Percentiles rank a stretch among this genome's conserved stretches.
Evolutionary conservation across 345 rosid genomes (phyloP).

Genomic region (Camelina hispida): DNA sequence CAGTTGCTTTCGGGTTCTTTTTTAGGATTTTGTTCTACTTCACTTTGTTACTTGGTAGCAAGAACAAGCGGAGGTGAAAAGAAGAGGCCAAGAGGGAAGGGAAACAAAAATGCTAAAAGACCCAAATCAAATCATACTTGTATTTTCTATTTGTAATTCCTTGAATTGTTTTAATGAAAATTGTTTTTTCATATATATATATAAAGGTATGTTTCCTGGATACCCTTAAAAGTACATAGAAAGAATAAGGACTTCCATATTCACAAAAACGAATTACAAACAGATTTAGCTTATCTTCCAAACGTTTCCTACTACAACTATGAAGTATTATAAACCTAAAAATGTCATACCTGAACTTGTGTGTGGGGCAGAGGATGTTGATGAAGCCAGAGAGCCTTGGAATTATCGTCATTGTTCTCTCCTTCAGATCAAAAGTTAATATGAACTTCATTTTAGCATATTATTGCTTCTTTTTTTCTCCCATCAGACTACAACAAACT

Average conservation of each 20-base stretch:
- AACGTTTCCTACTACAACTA: slow-evolving; percentile 28
- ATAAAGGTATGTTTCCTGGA: slow-evolving; percentile 6
- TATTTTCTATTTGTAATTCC: slow-evolving; percentile 29
- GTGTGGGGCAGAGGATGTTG: slow-evolving; percentile 24
- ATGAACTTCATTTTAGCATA: slow-evolving; percentile 25
- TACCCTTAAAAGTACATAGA: slow-evolving; percentile 15
- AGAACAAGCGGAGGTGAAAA: slow-evolving; percentile 78
- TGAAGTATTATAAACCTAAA: slow-evolving; percentile 38
- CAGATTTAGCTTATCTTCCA: slow-evolving; percentile 21
- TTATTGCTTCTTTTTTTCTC: not conserved
- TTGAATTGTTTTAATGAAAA: slow-evolving; percentile 7
- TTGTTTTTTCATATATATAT: slow-evolving; percentile 1
- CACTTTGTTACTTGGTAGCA: slow-evolving; percentile 68
- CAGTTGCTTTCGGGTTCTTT: slow-evolving; percentile 90
- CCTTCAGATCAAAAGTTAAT: slow-evolving; percentile 29
- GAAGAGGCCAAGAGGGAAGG: too few species aligned
- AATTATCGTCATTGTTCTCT: slow-evolving; percentile 26
- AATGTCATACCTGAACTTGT: slow-evolving; percentile 40
- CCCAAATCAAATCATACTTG: slow-evolving; percentile 21
- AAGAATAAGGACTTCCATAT: slow-evolving; percentile 32
- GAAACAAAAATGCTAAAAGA: not conserved
- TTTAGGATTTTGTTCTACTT: slow-evolving; percentile 87
- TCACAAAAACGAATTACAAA: slow-evolving; percentile 41
- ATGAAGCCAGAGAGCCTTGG: slow-evolving; percentile 12
- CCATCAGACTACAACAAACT: slow-evolving; percentile 37